These are phyloP conservation scores for Capronia americana DNA, from an alignment of 2,329 filamentous ascomycete genomes.

Conservation along the genomic window DNA sequence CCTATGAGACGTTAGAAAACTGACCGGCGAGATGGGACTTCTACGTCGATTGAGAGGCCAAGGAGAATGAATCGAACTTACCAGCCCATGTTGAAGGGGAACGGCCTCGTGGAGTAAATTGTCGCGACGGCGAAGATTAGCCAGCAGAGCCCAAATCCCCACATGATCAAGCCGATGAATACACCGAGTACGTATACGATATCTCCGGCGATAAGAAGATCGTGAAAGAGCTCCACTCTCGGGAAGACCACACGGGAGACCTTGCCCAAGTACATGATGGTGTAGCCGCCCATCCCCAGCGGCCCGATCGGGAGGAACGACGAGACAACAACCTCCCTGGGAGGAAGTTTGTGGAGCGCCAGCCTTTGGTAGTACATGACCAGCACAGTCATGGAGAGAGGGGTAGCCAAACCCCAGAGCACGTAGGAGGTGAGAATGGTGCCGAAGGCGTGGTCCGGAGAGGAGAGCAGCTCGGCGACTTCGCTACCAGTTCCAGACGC, in stretches of 20 bases:
- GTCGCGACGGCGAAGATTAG: conserved; percentile 49
- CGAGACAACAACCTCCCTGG: conserved; percentile 71
- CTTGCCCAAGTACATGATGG: conserved; percentile 59
- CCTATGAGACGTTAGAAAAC: not conserved
- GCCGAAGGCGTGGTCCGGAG: conserved; percentile 63
- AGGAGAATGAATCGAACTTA: too few species aligned
- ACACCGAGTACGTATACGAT: conserved; percentile 48
- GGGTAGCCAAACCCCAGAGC: conserved; percentile 68
- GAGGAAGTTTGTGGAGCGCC: conserved; percentile 70
- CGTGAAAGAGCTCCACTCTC: conserved; percentile 40
- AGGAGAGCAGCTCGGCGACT: conserved; percentile 62
- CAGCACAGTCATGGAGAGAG: conserved; percentile 67
- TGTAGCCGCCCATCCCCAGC: conserved; percentile 70
- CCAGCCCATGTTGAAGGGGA: conserved; percentile 69
- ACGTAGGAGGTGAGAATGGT: conserved; percentile 71
- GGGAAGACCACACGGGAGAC: conserved; percentile 51
- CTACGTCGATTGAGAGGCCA: too few species aligned
- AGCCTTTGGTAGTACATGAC: conserved; percentile 74
- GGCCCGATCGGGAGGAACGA: conserved; percentile 73
- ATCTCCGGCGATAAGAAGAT: conserved; percentile 42
- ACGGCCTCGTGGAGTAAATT: conserved; percentile 46
- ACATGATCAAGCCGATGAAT: conserved; percentile 47
- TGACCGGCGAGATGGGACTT: not conserved
- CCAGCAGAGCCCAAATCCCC: conserved; percentile 51
- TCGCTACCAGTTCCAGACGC: conserved; percentile 67